These are phyloP conservation scores for Vinca minor DNA, from an alignment of 257 asterid species.

Conservation along the genomic window DNA sequence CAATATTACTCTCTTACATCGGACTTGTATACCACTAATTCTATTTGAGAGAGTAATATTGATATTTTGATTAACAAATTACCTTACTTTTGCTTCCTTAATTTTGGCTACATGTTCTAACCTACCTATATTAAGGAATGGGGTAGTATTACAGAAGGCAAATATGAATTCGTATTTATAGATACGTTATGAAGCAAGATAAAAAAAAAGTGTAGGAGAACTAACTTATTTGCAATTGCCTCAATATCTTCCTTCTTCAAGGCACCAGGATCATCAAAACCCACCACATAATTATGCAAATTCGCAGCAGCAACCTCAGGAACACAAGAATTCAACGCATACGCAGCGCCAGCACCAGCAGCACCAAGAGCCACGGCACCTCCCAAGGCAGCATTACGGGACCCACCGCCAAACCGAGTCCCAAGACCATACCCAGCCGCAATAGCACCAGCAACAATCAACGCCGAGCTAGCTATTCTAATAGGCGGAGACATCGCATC, in stretches of 20 bases:
- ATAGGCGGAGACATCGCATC: constrained; percentile 71
- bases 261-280: constrained; percentile 58
- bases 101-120: too few relatives aligned
- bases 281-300: constrained; percentile 81
- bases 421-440: constrained; percentile 92
- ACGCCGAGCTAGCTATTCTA: constrained; percentile 63
- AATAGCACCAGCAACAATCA: constrained; percentile 58
- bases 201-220: background rate
- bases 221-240: constrained; percentile 64
- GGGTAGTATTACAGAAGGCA: too few relatives aligned
- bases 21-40: too few relatives aligned
- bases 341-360: constrained; percentile 84
- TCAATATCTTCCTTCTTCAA: constrained; percentile 80
- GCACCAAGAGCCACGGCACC: constrained; percentile 83
- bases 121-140: too few relatives aligned
- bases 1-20: too few relatives aligned
- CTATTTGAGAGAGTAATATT: too few relatives aligned
- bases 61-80: too few relatives aligned
- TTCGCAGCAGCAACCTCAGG: constrained; percentile 83
- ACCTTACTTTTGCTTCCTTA: too few relatives aligned
- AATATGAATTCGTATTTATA: background rate
- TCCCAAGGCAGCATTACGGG: constrained; percentile 57
- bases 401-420: constrained; percentile 63
- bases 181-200: background rate
- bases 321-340: constrained; percentile 69